Base-by-base conservation (phyloP, 306 rosid species). In the Fragaria nilgerrensis region DNA sequence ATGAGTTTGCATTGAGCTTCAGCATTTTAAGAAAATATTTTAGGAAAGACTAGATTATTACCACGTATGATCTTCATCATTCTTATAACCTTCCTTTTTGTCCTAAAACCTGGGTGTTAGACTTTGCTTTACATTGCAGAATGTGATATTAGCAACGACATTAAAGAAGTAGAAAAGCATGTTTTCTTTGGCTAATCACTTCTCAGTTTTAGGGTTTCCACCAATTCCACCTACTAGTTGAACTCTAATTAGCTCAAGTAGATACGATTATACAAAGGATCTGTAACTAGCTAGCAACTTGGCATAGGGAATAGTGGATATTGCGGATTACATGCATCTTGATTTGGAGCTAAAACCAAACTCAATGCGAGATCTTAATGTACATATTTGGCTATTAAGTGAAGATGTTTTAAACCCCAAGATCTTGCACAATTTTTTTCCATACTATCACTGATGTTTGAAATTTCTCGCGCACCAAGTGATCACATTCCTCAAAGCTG, bases 311-410 rank as follows among this genome's bases (percentile, higher is more conserved):
- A 41, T 9, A 9, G 29, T 41, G 43, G 9, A 39, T 17, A 16
- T 66, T 66, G 72, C 43, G 52, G 72, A 39, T 66, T 66, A 66
- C 41, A 32, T 32, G 36, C 71, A 39, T 68, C 72, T 41, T 22
- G 14, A 11, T 23, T 23, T 23, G 36, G 65, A 25, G 34, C 17
- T 59, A 12, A 14, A 22, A 59, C 36, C 34, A 4, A 59, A 23
- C 65, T 25, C 34, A 58, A 58, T 12, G 65, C 17, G 27, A 13
- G 17, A 47, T 13, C 16, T 53, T 20, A 53, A 0, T 20, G 59
- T 20, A 53, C 11, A 53, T 0, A 4, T 49, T 49, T 49, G 55
- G 55, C 20, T 16, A 48, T 48, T 12, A 14, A 48, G 7, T 9
- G 39, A 27, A 61, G 67, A 59, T 23, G 17, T 13, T 59, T 25